These are phyloP conservation scores for Aspergillus thermomutatus DNA, from an alignment of 2,329 filamentous ascomycete genomes.

Conservation along the genomic window DNA sequence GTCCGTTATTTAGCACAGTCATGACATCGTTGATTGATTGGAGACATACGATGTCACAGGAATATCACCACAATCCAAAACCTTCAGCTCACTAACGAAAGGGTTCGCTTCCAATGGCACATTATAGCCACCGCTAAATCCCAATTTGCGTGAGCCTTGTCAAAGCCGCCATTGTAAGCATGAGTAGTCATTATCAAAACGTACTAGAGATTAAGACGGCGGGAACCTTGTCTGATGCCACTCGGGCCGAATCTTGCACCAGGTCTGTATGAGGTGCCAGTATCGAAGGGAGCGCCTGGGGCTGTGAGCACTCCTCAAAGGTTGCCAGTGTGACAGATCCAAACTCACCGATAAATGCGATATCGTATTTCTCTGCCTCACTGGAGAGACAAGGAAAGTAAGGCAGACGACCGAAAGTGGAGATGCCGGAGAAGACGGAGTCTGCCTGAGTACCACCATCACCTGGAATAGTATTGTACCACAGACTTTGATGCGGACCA, in stretches of 20 bases:
- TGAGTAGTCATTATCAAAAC: constrained; percentile 33
- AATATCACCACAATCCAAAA: constrained; percentile 80
- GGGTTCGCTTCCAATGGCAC: constrained; percentile 76
- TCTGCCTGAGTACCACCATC: constrained; percentile 86
- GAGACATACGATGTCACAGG: constrained; percentile 72
- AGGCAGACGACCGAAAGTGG: constrained; percentile 75
- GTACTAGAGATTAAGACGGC: constrained; percentile 82
- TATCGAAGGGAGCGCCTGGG: constrained; percentile 76
- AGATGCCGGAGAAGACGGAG: constrained; percentile 84
- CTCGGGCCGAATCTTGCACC: constrained; percentile 81
- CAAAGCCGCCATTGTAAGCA: constrained; percentile 16
- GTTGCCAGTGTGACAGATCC: not conserved
- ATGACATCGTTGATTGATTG: not conserved
- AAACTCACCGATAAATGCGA: constrained; percentile 71
- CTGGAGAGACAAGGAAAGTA: constrained; percentile 75
- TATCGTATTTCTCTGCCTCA: constrained; percentile 70
- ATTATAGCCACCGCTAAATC: constrained; percentile 77
- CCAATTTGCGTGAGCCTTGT: constrained; percentile 46
- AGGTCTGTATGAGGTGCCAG: constrained; percentile 78
- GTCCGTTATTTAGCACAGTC: not conserved
- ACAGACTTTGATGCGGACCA: constrained; percentile 70
- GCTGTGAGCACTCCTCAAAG: not conserved
- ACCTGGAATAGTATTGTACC: constrained; percentile 80
- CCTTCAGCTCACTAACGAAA: constrained; percentile 75
- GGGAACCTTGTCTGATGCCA: constrained; percentile 81